Conservation (phyloP, 768 basidiomycete genomes). For the Amanita brunnescens region DNA sequence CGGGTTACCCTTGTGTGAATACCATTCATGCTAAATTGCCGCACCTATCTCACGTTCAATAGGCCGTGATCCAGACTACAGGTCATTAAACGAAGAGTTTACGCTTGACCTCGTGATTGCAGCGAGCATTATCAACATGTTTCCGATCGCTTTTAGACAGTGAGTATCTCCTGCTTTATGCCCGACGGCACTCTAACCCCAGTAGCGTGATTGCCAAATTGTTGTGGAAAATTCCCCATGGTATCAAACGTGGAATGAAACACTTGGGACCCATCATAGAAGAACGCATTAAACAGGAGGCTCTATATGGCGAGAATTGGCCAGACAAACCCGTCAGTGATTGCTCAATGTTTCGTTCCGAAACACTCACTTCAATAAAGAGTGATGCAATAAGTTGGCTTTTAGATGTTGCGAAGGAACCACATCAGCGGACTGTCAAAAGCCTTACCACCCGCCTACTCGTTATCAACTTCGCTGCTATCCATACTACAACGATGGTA, state of each 20-base stretch:
- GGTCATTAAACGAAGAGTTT: constrained; percentile 11
- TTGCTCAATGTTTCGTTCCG: background rate
- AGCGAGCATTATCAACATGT: constrained; percentile 14
- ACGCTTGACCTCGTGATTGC: constrained; percentile 12
- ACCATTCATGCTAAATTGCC: background rate
- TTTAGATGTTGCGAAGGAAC: constrained; percentile 26
- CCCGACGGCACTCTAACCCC: background rate
- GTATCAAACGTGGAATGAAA: constrained; percentile 10
- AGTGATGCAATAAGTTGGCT: constrained; percentile 41
- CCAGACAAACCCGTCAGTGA: constrained; percentile 21
- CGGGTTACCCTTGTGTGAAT: constrained; percentile 18
- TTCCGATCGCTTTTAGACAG: constrained; percentile 19
- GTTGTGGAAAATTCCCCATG: constrained; percentile 8
- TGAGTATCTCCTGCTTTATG: background rate
- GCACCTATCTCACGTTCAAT: background rate
- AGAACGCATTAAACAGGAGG: constrained; percentile 17
- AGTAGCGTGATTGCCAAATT: constrained; percentile 12
- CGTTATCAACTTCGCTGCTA: constrained; percentile 32
- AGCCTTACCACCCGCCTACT: constrained; percentile 27
- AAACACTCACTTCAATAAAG: constrained; percentile 16
- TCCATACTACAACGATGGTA: constrained; percentile 36
- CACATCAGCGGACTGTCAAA: constrained; percentile 15
- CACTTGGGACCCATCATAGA: constrained; percentile 21
- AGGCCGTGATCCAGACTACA: constrained; percentile 18
- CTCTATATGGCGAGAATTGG: constrained; percentile 19